Evolutionary conservation across 108 stramenopile genomes (phyloP), one percentile per base, ranked within the genome.

Genomic region (Discostella pseudostelligera): DNA sequence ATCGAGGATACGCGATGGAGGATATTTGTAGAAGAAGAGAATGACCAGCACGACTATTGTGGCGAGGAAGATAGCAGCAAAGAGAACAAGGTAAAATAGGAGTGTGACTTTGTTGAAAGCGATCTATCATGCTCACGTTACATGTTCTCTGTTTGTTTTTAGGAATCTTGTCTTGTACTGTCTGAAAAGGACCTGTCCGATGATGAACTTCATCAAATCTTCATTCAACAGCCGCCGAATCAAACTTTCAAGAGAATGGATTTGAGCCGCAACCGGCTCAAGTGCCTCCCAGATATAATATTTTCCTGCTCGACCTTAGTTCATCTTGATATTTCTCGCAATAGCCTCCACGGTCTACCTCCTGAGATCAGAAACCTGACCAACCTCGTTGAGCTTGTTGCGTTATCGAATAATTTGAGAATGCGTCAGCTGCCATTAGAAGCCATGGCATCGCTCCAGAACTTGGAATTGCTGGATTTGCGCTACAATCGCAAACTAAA

Each of bases 401-500:
- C 75, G 14, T 22, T 79, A 8, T 68, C 75, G 8, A 84, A 84
- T 57, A 67, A 80, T 40, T 48, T 84, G 51, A 48, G 83, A 62
- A 50, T 67, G 47, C 39, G 67, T 19, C 60, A 56, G 56, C 49
- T 81, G 21, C 75, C 79, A 12, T 19, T 76, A 21, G 57, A 62
- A 9, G 78, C 54, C 39, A 19, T 82, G 4, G 35, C 76, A 11
- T 76, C 83, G 5, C 46, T 84, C 22, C 49, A 44, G 26, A 37
- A 59, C n/a, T 58, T 84, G 46, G 16, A 44, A 43, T 4, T 72
- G 9, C 39, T 84, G 26, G 83, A 84, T 60, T 65, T 84, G 35
- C 69, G 79, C 46, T 84, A 68, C 66, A 82, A 84, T 54, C 43
- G 43, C 21, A 84, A 84, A 47, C 48, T 84, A 50, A 84, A 81